Evolutionary conservation across 2,329 filamentous ascomycete genomes (phyloP), one percentile per base, ranked within the genome.

Genomic region (Trichoderma gracile): DNA sequence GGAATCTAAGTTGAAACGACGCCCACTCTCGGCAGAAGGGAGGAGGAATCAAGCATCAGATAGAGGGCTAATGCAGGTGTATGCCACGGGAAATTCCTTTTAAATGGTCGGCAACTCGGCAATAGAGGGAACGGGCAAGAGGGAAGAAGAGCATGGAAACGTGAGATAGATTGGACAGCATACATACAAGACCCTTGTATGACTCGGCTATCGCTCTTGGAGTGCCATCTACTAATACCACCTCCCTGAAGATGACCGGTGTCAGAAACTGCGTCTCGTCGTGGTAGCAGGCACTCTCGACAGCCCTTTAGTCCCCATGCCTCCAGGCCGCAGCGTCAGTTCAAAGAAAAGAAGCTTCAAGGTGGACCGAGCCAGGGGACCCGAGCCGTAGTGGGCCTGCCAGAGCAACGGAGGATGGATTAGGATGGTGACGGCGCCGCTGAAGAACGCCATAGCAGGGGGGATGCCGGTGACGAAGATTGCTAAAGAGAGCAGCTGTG

Each of bases 351-450:
- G 25, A 46, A 33, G 47, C 40, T 45, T 23, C 30, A 59, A 52
- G 33, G 57, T 60, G 57, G 57, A 30, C 45, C 57, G 38, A 38
- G 25, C 14, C 57, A 21, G 42, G 47, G 47, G 23, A 52, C 43
- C 27, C 21, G 46, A 60, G 33, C 21, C 46, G 12, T 43, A 25
- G 46, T 60, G 57, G 57, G 25, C 23, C 46, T n/a, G 17, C 12
- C 47, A 17, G 23, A 25, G 14, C 33, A 52, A 30, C 47, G 27
- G 33, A 43, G 47, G 27, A 49, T 25, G 30, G 21, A 40, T 47
- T 42, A 23, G 56, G 56, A 50, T 49, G 49, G 46, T 17, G 27
- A 59, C 45, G 30, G 45, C 30, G 46, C 30, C 27, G 27, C 27
- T 27, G 33, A 50, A 59, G 45, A 50, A 42, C 27, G n/a, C 33